Percentiles rank a stretch among this genome's conserved stretches.
Evolutionary conservation across 208 protist genomes (phyloP).

Genomic region (Acanthamoeba lugdunensis): DNA sequence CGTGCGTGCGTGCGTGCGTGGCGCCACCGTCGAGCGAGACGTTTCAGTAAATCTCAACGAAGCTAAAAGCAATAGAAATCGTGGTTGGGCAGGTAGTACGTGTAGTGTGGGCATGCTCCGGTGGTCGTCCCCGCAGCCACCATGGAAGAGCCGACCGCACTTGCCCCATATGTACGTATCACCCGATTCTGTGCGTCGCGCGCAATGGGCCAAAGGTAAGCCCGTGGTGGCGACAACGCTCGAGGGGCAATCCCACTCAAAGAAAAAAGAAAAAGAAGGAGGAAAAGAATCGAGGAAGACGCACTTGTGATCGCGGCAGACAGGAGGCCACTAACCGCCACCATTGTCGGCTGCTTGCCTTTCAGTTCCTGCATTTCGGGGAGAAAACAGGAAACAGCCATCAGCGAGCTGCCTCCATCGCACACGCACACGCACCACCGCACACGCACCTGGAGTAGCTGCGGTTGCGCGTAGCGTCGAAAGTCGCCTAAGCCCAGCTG

Average conservation of each 20-base stretch:
- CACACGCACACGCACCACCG: neutral
- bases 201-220: no score
- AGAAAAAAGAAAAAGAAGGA: no score
- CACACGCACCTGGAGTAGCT: neutral
- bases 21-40: neutral
- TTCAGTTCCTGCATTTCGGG: neutral
- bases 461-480: neutral
- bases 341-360: neutral
- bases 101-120: neutral
- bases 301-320: neutral
- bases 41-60: neutral
- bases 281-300: neutral
- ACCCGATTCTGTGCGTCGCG: neutral
- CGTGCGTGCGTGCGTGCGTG: neutral
- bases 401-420: neutral
- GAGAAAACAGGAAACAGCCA: neutral
- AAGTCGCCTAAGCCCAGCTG: neutral
- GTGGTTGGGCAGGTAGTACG: neutral
- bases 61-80: neutral
- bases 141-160: neutral
- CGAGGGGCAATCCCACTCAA: no score
- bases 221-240: no score
- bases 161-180: neutral
- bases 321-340: neutral
- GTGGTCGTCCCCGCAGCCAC: neutral